Percentiles rank a stretch among this genome's conserved stretches.
These are phyloP conservation scores for Dendrobium officinale DNA, from an alignment of 106 monocot genomes.

Conservation along the genomic window DNA sequence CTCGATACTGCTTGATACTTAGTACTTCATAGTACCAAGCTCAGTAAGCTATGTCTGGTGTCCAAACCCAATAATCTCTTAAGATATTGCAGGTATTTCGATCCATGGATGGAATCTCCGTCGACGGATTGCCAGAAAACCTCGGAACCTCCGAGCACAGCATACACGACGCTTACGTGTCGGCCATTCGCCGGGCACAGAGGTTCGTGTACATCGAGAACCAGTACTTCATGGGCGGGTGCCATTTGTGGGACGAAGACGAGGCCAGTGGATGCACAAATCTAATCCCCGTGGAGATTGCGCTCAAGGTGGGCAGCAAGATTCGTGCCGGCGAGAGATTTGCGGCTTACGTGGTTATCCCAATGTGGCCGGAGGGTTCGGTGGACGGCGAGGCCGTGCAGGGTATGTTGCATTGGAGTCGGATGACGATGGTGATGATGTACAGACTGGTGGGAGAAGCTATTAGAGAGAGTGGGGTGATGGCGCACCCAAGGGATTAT, in stretches of 20 bases:
- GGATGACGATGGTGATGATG: conserved; percentile 59
- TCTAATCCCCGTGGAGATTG: conserved; percentile 44
- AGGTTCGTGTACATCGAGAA: conserved; percentile 57
- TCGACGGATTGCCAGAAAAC: not conserved
- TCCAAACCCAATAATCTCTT: no score
- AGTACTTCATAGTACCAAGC: no score
- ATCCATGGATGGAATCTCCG: conserved; percentile 40
- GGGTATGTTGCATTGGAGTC: conserved; percentile 51
- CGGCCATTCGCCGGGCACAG: conserved; percentile 36
- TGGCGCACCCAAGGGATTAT: conserved; percentile 39
- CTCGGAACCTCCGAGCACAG: conserved; percentile 19
- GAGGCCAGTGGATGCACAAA: conserved; percentile 28
- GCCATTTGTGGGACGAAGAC: conserved; percentile 31
- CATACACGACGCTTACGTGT: conserved; percentile 45
- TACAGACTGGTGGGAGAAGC: conserved; percentile 34
- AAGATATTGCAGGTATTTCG: conserved; percentile 30
- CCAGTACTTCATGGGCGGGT: conserved; percentile 66
- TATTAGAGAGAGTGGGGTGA: conserved; percentile 12
- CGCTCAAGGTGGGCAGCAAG: conserved; percentile 49
- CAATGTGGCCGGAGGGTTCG: conserved; percentile 65
- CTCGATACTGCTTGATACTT: no score
- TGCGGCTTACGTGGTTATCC: conserved; percentile 41
- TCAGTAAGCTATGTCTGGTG: no score
- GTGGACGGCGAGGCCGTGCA: conserved; percentile 53
- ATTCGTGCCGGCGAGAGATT: conserved; percentile 34